A percentile compares a stretch with the other conserved stretches of the same genome.
phyloP scores from a whole-genome alignment of 1,284 basidiomycete species.

The Boletellus deceptivus region DNA sequence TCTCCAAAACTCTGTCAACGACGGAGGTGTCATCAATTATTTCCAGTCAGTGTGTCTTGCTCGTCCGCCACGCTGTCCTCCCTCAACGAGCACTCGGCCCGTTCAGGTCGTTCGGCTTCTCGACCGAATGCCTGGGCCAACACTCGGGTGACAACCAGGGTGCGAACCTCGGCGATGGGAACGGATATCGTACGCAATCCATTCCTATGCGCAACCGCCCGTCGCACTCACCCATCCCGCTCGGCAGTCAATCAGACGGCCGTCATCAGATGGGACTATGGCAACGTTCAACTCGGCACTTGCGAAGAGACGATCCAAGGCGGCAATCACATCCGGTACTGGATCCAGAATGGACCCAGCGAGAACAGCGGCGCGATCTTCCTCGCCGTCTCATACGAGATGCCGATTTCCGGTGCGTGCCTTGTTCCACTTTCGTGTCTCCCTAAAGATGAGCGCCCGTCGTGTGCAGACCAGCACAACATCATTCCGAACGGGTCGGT shows the following conservation, averaged over 20 bases:
- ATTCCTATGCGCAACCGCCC: neutral
- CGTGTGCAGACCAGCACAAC: constrained; percentile 44
- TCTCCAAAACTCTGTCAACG: constrained; percentile 55
- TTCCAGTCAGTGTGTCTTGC: constrained; percentile 48
- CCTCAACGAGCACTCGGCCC: constrained; percentile 6
- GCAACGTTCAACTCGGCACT: constrained; percentile 72
- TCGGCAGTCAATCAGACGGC: constrained; percentile 69
- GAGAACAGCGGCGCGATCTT: constrained; percentile 79
- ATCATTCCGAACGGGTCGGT: constrained; percentile 57
- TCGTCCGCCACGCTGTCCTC: neutral
- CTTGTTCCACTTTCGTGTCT: neutral
- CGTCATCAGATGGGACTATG: constrained; percentile 79
- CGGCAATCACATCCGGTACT: constrained; percentile 91
- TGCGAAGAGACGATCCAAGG: constrained; percentile 86
- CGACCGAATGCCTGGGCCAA: constrained; percentile 83
- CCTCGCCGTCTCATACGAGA: constrained; percentile 78
- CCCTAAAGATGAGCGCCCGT: neutral
- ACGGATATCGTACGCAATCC: constrained; percentile 56
- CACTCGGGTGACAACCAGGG: constrained; percentile 68
- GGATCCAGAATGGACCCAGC: constrained; percentile 70
- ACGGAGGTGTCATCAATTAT: constrained; percentile 84
- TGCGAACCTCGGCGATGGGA: constrained; percentile 85
- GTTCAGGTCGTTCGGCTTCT: constrained; percentile 57
- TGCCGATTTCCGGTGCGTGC: constrained; percentile 53
- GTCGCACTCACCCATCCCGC: neutral